Evolutionary conservation across 805 yeast species (phyloP).

Genomic region (Kodamaea kakaduensis): DNA sequence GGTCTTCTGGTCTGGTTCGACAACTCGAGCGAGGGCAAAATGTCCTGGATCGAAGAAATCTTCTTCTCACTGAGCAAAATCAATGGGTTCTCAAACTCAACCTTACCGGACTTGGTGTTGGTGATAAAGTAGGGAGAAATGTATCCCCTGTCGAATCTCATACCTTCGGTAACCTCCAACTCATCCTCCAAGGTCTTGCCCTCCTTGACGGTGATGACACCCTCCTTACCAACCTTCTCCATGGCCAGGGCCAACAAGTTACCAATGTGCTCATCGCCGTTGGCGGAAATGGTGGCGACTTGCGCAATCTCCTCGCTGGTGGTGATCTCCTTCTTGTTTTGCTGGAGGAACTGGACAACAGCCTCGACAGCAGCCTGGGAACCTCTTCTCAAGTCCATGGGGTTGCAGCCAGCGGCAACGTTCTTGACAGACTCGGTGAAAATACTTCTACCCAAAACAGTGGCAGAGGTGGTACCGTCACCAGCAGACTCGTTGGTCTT

Average conservation of each 20-base stretch:
- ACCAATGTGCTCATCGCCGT: conserved; percentile 93
- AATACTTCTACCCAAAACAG: conserved; percentile 92
- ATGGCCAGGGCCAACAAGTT: conserved; percentile 87
- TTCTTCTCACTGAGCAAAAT: conserved; percentile 88
- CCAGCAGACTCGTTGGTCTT: conserved; percentile 98
- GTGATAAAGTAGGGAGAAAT: conserved; percentile 96
- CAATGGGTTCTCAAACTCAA: conserved; percentile 92
- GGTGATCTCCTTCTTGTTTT: conserved; percentile 88
- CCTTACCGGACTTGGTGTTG: conserved; percentile 87
- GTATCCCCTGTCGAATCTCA: conserved; percentile 97
- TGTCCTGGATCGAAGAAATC: conserved; percentile 83
- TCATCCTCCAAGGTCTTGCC: conserved; percentile 97
- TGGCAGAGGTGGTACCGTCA: conserved; percentile 98
- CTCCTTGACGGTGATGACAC: conserved; percentile 96
- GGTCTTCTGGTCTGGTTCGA: conserved; percentile 94
- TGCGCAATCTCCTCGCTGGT: conserved; percentile 94
- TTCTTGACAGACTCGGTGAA: conserved; percentile 93
- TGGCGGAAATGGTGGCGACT: conserved; percentile 97
- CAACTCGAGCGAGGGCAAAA: conserved; percentile 87
- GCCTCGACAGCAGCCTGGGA: conserved; percentile 95
- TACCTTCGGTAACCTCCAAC: conserved; percentile 94
- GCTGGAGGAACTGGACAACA: conserved; percentile 77
- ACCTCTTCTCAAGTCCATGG: conserved; percentile 97
- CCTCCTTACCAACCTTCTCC: conserved; percentile 99
- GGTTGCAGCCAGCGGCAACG: conserved; percentile 98